Base-by-base conservation (phyloP, 768 basidiomycete species). In the Kondoa subrosea region DNA sequence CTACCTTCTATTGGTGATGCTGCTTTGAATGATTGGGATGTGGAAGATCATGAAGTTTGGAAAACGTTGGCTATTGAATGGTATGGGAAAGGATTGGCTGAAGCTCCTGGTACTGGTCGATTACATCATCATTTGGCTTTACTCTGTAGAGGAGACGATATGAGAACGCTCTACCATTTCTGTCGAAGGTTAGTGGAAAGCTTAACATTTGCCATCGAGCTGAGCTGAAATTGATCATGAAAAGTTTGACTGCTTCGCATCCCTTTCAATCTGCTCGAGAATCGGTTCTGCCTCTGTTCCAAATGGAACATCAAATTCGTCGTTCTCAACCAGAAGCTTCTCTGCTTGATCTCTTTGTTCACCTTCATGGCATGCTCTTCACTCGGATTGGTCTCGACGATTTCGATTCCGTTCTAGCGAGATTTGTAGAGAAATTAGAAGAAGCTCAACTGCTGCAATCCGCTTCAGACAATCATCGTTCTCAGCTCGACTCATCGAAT, bases 341-440 rank as follows among this genome's bases (percentile, higher is more conserved):
- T 16, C 77, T 77, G 15, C 77, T 86, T 0, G 90, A 91, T 29
- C 81, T 95, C 0, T 99, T 97, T 71, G 84, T 97, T 33, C 83
- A 90, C 14, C 80, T 99, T 0, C 95, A 97, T 68, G 92, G 95
- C 30, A 92, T 96, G 91, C 81, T 99, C 1, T 96, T 96, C 78
- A 97, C 95, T 16, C 86, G 88, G 71, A 90, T 95, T 71, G 83
- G 91, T 71, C 84, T 99, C 30, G 95, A 99, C 76, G 88, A 91
- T 75, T 97, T 97, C 75, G 78, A 83, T 57, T 81, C 85, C 15
- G 86, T 86, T 0, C 82, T 91, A 29, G 87, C 86, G 0, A 86
- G 90, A 25, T 88, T 92, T 75, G 81, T 91, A 65, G 91, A 93
- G 76, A 85, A 71, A 14, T 65, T 74, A 17, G 30, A 57, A 15